These are phyloP conservation scores for Margaritispora aquatica DNA, from an alignment of 495 filamentous ascomycete species.

Conservation along the genomic window DNA sequence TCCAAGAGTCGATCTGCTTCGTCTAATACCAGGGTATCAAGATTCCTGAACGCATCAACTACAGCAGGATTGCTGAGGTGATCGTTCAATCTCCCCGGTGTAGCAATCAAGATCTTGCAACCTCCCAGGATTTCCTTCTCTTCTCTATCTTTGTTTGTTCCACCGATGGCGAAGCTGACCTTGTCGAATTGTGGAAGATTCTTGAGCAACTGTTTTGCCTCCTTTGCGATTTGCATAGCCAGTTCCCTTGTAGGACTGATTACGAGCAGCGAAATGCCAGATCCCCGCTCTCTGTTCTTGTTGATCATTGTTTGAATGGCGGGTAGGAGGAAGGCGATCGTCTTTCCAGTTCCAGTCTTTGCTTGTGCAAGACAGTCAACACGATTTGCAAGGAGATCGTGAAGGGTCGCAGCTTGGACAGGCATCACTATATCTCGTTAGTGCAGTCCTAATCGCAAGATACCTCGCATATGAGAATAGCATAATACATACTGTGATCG, in stretches of 20 bases:
- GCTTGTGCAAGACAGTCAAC: conserved; percentile 48
- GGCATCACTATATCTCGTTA: conserved; percentile 11
- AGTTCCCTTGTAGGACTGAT: conserved; percentile 62
- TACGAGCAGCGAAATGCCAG: conserved; percentile 54
- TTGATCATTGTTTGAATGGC: conserved; percentile 56
- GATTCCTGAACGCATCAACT: conserved; percentile 35
- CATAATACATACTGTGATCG: conserved; percentile 31
- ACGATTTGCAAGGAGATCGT: conserved; percentile 28
- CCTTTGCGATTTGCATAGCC: conserved; percentile 59
- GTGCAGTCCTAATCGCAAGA: neutral
- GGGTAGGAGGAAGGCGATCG: conserved; percentile 58
- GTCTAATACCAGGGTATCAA: conserved; percentile 57
- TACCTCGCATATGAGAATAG: neutral
- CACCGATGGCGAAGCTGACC: conserved; percentile 33
- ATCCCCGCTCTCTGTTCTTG: conserved; percentile 12
- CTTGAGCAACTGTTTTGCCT: conserved; percentile 32
- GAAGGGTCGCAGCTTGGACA: conserved; percentile 36
- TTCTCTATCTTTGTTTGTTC: conserved; percentile 32
- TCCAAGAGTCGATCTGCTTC: conserved; percentile 67
- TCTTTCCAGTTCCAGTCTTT: conserved; percentile 67
- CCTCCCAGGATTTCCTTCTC: conserved; percentile 27
- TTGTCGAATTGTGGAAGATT: conserved; percentile 25
- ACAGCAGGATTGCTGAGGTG: conserved; percentile 45
- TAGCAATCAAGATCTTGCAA: conserved; percentile 52
- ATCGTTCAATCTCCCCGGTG: conserved; percentile 58